Conservation (phyloP, 805 yeast species). For the Ogataea trehalophila region DNA sequence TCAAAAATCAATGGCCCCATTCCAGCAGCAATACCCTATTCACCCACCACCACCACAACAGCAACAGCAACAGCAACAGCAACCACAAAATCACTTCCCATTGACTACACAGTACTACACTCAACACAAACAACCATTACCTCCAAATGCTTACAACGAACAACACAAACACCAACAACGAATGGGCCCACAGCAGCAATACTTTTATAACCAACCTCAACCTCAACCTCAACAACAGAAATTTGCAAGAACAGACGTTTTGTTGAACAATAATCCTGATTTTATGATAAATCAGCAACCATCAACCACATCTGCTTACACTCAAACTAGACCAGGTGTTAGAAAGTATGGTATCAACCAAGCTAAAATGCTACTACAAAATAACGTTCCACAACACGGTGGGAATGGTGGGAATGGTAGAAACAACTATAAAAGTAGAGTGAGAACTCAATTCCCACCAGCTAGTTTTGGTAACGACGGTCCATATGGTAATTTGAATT, state of each 20-base stretch:
- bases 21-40: slow-evolving; percentile 3
- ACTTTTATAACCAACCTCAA: slow-evolving; percentile 7
- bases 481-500: slow-evolving; percentile 34
- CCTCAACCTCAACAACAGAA: slow-evolving; percentile 10
- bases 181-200: slow-evolving; percentile 4
- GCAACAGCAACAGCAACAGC: slow-evolving; percentile 6
- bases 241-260: slow-evolving; percentile 34
- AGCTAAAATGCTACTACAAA: slow-evolving; percentile 7
- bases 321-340: slow-evolving; percentile 13
- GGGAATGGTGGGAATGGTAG: slow-evolving; percentile 9
- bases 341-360: slow-evolving; percentile 21
- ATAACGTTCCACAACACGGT: slow-evolving; percentile 14
- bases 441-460: slow-evolving; percentile 33
- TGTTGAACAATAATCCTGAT: slow-evolving; percentile 47
- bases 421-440: slow-evolving; percentile 17
- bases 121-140: slow-evolving; percentile 20
- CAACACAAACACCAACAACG: no score
- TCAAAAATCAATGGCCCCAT: slow-evolving; percentile 14
- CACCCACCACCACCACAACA: slow-evolving; percentile 12
- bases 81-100: slow-evolving; percentile 16
- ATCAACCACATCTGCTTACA: background rate
- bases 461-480: slow-evolving; percentile 38
- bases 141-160: slow-evolving; percentile 6
- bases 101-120: slow-evolving; percentile 21
- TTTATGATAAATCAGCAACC: slow-evolving; percentile 27